phyloP scores from a whole-genome alignment of 2,329 filamentous ascomycete species.

The Macrophomina pseudophaseolina region DNA sequence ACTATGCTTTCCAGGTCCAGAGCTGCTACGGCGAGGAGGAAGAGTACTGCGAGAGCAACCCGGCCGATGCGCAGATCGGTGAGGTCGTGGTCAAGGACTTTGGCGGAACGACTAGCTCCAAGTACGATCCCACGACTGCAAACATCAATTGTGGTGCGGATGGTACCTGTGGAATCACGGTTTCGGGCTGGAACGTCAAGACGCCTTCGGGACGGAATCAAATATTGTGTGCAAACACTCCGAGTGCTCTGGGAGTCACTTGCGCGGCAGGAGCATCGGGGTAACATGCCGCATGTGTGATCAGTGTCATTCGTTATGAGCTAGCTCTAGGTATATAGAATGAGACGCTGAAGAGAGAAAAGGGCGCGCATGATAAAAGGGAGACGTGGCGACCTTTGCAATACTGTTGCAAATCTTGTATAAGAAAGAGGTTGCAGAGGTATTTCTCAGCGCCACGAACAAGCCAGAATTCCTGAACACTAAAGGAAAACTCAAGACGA shows the following conservation, averaged over 20 bases:
- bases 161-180: slow-evolving; percentile 14
- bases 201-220: slow-evolving; percentile 12
- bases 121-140: slow-evolving; percentile 44
- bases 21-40: slow-evolving; percentile 46
- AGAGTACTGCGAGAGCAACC: slow-evolving; percentile 19
- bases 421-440: background rate
- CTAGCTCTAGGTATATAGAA: background rate
- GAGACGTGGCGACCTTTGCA: background rate
- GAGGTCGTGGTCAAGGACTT: slow-evolving; percentile 55
- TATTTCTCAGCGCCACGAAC: too few relatives aligned
- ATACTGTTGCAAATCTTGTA: background rate
- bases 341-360: background rate
- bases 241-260: slow-evolving; percentile 13
- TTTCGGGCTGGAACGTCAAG: slow-evolving; percentile 20
- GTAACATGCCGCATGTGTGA: background rate
- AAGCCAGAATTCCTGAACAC: too few relatives aligned
- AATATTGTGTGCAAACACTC: slow-evolving; percentile 20
- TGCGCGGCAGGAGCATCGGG: slow-evolving; percentile 23
- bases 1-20: slow-evolving; percentile 55
- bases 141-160: slow-evolving; percentile 22
- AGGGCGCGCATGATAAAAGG: too few relatives aligned
- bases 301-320: background rate
- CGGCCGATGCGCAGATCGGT: slow-evolving; percentile 10
- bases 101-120: slow-evolving; percentile 57
- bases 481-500: too few relatives aligned